Percentiles rank a stretch among this genome's conserved stretches.
Conservation (phyloP, 129 eudicot genomes). For the Glebionis coronaria region DNA sequence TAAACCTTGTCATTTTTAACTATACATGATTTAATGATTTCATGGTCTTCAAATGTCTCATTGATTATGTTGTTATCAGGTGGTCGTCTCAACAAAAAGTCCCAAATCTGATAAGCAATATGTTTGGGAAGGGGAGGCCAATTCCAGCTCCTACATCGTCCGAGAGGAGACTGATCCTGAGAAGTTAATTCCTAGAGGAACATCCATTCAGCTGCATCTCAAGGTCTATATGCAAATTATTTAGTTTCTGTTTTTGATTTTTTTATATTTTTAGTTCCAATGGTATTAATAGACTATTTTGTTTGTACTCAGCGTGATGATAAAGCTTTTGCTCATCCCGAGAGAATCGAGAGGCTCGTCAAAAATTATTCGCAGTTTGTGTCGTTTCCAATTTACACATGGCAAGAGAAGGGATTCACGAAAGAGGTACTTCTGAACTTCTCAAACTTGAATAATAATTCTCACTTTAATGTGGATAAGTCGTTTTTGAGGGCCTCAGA, state of each 20-base stretch:
- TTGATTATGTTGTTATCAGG: constrained; percentile 39
- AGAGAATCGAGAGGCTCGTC: constrained; percentile 79
- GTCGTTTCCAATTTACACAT: constrained; percentile 91
- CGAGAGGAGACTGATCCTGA: constrained; percentile 94
- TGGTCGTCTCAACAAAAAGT: constrained; percentile 89
- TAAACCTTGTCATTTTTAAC: neutral
- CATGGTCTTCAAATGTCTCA: constrained; percentile 14
- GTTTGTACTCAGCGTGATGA: constrained; percentile 62
- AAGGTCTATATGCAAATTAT: constrained; percentile 48
- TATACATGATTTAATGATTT: neutral
- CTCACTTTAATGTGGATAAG: neutral
- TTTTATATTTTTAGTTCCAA: neutral
- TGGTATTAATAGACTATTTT: constrained; percentile 12
- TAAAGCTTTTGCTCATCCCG: constrained; percentile 91
- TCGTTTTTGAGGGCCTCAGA: neutral
- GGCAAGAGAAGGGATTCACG: constrained; percentile 94
- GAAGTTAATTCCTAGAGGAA: constrained; percentile 83
- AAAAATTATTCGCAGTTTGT: constrained; percentile 92
- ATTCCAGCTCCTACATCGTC: constrained; percentile 81
- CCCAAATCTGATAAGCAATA: constrained; percentile 91
- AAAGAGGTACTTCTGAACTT: constrained; percentile 56
- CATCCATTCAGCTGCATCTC: constrained; percentile 78
- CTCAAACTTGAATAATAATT: neutral
- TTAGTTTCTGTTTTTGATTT: neutral
- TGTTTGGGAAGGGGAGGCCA: constrained; percentile 98